A percentile compares a stretch with the other conserved stretches of the same genome.
phyloP scores from a whole-genome alignment of 352 stramenopile genomes.

The Pelagophyceae sp. region DNA sequence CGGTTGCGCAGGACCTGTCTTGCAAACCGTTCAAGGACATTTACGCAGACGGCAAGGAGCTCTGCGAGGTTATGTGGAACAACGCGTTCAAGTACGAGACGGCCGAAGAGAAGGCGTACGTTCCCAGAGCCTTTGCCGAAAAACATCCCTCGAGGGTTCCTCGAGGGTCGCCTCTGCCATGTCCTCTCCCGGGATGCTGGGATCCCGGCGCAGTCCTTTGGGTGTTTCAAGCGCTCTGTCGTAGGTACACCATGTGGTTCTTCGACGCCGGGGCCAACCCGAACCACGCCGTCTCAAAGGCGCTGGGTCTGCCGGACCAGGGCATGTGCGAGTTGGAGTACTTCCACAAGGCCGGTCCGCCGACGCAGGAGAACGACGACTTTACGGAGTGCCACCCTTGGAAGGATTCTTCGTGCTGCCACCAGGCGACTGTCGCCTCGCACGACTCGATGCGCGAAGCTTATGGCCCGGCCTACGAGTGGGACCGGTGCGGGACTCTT shows the following conservation, averaged over 20 bases:
- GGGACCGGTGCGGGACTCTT: conserved; percentile 21
- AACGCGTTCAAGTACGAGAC: conserved; percentile 24
- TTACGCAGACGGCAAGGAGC: conserved; percentile 20
- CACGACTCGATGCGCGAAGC: conserved; percentile 15
- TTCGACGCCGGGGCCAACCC: conserved; percentile 22
- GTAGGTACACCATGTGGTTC: conserved; percentile 30
- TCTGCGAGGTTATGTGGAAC: conserved; percentile 22
- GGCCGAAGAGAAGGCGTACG: background rate
- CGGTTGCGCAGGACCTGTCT: too few relatives aligned
- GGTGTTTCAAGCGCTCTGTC: too few relatives aligned
- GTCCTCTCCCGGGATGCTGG: too few relatives aligned
- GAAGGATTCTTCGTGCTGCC: conserved; percentile 23
- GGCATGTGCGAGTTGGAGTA: conserved; percentile 19
- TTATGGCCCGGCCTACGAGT: conserved; percentile 24
- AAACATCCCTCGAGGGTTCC: too few relatives aligned
- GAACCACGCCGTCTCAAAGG: conserved; percentile 18
- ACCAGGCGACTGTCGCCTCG: conserved; percentile 6
- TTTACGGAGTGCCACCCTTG: conserved; percentile 26
- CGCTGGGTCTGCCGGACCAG: background rate
- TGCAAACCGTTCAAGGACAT: conserved; percentile 23
- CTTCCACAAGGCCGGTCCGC: conserved; percentile 15
- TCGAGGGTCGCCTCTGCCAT: too few relatives aligned
- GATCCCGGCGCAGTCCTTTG: too few relatives aligned
- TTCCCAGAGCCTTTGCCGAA: too few relatives aligned
- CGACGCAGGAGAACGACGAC: background rate